These are phyloP conservation scores for Chimonanthus praecox DNA, from an alignment of 164 flowering plant species.

Conservation along the genomic window DNA sequence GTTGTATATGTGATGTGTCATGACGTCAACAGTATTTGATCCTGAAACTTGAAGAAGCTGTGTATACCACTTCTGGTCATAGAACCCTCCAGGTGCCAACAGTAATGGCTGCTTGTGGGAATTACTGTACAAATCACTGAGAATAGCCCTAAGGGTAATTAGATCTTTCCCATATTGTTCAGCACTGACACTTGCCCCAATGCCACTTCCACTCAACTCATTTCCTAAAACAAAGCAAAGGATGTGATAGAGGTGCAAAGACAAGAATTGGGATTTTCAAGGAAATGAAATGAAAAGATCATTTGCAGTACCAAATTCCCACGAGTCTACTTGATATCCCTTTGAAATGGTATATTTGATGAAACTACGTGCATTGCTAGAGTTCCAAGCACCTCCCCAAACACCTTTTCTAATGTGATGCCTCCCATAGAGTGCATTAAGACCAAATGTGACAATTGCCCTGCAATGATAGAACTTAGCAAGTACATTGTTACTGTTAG, in stretches of 20 bases:
- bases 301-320: constrained; percentile 74
- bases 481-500: background rate
- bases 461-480: constrained; percentile 34
- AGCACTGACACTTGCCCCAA: constrained; percentile 71
- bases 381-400: constrained; percentile 84
- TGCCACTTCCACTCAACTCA: constrained; percentile 81
- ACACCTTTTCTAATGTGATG: constrained; percentile 23
- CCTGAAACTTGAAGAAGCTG: constrained; percentile 75
- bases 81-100: constrained; percentile 95
- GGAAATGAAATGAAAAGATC: background rate
- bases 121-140: constrained; percentile 43
- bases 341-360: constrained; percentile 69
- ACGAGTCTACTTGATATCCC: constrained; percentile 74
- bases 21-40: constrained; percentile 36
- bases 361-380: constrained; percentile 55
- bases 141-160: constrained; percentile 43
- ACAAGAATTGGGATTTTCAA: constrained; percentile 1
- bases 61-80: constrained; percentile 54
- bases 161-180: constrained; percentile 71
- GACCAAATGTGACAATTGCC: constrained; percentile 72
- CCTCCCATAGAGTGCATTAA: constrained; percentile 88
- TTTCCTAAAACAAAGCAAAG: constrained; percentile 44
- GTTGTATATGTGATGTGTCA: constrained; percentile 86
- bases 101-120: constrained; percentile 45
- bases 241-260: background rate